A percentile compares a stretch with the other conserved stretches of the same genome.
These are phyloP conservation scores for Dothideomycetidae sp. DNA, from an alignment of 2,329 filamentous ascomycete species.

Conservation along the genomic window DNA sequence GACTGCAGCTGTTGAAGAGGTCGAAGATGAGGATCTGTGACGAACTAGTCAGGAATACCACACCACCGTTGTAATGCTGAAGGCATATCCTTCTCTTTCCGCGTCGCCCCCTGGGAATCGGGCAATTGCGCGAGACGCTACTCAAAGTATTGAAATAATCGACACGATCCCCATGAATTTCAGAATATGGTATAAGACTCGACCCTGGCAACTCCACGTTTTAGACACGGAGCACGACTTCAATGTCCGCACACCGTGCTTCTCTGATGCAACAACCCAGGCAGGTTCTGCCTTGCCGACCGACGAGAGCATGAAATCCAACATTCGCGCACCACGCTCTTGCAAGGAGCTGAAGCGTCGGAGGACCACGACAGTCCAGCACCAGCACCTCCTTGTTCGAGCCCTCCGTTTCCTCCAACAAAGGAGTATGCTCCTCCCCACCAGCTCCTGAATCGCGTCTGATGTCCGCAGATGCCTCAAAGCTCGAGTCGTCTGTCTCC, in stretches of 20 bases:
- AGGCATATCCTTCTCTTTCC: no score
- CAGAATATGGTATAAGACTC: no score
- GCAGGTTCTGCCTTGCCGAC: constrained; percentile 52
- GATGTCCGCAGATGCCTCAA: neutral
- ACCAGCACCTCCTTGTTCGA: constrained; percentile 24
- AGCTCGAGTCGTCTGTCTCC: no score
- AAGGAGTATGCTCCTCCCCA: neutral
- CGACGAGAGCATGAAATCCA: constrained; percentile 61
- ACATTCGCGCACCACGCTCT: constrained; percentile 59
- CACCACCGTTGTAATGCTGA: no score
- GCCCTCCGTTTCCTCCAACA: constrained; percentile 10
- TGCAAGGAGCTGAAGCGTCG: constrained; percentile 54
- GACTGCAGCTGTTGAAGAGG: constrained; percentile 5
- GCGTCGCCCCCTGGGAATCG: no score
- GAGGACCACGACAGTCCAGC: constrained; percentile 41
- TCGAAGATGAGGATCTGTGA: constrained; percentile 2
- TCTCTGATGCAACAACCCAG: constrained; percentile 62
- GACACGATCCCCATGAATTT: no score
- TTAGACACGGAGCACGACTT: constrained; percentile 45
- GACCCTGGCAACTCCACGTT: no score
- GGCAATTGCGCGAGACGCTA: no score
- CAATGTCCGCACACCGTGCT: constrained; percentile 55
- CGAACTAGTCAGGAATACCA: no score
- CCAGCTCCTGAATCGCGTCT: constrained; percentile 7
- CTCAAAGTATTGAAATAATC: no score